These are phyloP conservation scores for Pelagophyceae sp. DNA, from an alignment of 352 stramenopile genomes.

Conservation along the genomic window DNA sequence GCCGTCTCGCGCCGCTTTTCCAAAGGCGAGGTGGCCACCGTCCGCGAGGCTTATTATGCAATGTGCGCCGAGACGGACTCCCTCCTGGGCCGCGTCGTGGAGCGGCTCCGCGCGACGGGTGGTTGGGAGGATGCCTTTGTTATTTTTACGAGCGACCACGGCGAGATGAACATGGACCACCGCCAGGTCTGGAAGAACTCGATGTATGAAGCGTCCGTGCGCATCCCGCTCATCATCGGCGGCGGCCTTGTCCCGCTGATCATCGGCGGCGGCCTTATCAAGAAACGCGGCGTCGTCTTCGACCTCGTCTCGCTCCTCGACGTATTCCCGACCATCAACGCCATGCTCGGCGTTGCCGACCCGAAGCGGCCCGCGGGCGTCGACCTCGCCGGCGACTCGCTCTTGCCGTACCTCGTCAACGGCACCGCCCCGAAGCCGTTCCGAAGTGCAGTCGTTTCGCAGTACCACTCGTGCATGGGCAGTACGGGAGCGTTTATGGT, in stretches of 20 bases:
- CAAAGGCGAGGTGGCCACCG: not conserved
- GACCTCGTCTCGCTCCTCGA: not conserved
- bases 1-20: not conserved
- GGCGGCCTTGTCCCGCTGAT: not conserved
- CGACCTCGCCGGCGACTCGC: not conserved
- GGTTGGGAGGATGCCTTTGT: not conserved
- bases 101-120: not conserved
- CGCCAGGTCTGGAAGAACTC: conserved; percentile 8
- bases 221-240: not conserved
- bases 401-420: not conserved
- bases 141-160: not conserved
- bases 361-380: not conserved
- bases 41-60: not conserved
- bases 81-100: not conserved
- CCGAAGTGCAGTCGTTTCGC: not conserved
- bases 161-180: conserved; percentile 9
- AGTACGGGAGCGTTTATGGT: not conserved
- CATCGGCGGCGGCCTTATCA: no score
- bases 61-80: conserved; percentile 1
- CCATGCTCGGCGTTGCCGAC: not conserved
- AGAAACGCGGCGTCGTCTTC: not conserved
- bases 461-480: not conserved
- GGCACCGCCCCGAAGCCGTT: not conserved
- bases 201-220: not conserved
- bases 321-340: not conserved